Conservation (phyloP, 2,329 filamentous ascomycete species). For the Plenodomus biglobosus region DNA sequence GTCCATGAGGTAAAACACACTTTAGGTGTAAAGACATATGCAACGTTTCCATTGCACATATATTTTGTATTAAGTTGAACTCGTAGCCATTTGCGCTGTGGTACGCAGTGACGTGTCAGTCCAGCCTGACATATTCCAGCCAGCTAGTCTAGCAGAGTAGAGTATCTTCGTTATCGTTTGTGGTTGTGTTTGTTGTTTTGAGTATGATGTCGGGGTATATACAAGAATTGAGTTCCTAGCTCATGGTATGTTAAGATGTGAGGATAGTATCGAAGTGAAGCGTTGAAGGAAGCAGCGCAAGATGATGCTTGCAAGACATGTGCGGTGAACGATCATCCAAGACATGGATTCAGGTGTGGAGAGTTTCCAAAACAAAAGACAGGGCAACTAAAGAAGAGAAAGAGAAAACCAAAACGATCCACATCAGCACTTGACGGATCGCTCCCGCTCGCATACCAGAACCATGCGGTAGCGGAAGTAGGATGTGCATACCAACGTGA, state of each 20-base stretch:
- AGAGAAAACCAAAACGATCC: slow-evolving; percentile 28
- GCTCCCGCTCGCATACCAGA: slow-evolving; percentile 29
- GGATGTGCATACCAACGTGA: slow-evolving; percentile 25
- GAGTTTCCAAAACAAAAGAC: slow-evolving; percentile 1
- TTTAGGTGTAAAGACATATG: too few relatives aligned
- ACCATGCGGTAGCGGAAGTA: slow-evolving; percentile 16
- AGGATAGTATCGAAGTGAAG: background rate
- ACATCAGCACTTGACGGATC: slow-evolving; percentile 48
- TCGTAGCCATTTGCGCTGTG: too few relatives aligned
- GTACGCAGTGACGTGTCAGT: background rate
- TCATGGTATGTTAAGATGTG: background rate
- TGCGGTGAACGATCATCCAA: background rate
- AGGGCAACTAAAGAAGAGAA: slow-evolving; percentile 1
- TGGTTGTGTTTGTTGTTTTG: background rate
- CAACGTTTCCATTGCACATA: too few relatives aligned
- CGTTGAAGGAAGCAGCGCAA: background rate
- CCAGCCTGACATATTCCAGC: background rate
- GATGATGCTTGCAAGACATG: background rate
- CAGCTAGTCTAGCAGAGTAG: background rate
- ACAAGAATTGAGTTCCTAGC: background rate
- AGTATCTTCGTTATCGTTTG: background rate
- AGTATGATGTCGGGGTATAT: background rate
- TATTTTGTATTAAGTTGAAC: too few relatives aligned
- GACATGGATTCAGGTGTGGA: background rate
- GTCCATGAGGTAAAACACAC: too few relatives aligned